Evolutionary conservation across 139 green algal genomes (phyloP).

Genomic region (Chlamydomonas sp.): DNA sequence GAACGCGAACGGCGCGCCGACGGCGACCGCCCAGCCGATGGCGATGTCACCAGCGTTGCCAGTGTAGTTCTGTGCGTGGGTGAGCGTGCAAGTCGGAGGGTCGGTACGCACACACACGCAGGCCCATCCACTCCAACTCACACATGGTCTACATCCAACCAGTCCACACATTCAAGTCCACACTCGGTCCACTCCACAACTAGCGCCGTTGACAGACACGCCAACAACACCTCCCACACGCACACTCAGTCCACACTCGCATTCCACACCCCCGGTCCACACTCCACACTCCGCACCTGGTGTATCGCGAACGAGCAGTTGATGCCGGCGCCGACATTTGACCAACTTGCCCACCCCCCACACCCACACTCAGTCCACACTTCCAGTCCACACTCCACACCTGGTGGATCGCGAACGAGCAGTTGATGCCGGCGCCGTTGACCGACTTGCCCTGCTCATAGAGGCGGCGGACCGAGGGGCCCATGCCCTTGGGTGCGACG

Average conservation of each 20-base stretch:
- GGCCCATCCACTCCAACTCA: no score
- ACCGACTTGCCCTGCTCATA: constrained; percentile 98
- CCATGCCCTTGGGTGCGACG: constrained; percentile 99
- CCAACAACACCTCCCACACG: no score
- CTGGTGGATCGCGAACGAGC: constrained; percentile 98
- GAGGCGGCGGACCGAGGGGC: constrained; percentile 89
- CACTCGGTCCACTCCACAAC: not conserved
- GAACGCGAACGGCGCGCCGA: constrained; percentile 97
- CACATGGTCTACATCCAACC: not conserved
- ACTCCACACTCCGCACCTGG: no score
- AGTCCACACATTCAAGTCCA: not conserved
- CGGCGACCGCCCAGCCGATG: constrained; percentile 92
- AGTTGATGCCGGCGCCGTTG: constrained; percentile 98
- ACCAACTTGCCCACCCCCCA: constrained; percentile 97
- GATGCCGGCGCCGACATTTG: constrained; percentile 90
- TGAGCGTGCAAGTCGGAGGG: no score
- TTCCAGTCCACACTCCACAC: no score
- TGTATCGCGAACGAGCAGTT: constrained; percentile 98
- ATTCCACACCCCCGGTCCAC: no score
- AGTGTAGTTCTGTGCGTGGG: constrained; percentile 61
- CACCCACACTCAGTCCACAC: constrained; percentile 43
- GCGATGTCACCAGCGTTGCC: constrained; percentile 91
- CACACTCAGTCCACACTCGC: no score
- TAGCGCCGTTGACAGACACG: no score
- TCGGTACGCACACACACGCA: no score